Conservation (phyloP, 768 basidiomycete species). For the Boletus tylopilopsis region DNA sequence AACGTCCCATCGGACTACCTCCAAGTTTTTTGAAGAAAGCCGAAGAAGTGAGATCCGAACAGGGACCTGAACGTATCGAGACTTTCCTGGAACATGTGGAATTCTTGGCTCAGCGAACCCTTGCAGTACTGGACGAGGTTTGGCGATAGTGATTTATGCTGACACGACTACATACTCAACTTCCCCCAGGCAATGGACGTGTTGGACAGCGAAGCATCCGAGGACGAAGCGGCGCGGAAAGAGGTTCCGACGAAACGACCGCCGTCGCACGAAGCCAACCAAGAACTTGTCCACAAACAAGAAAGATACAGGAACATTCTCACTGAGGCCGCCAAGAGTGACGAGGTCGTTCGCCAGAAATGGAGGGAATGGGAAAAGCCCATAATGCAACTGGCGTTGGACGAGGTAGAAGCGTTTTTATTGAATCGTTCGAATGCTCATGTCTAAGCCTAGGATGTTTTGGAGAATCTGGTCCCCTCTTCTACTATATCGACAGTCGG, state of each 20-base stretch:
- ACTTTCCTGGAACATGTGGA: conserved; percentile 70
- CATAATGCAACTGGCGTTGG: conserved; percentile 68
- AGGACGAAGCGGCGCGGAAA: conserved; percentile 69
- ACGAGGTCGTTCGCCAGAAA: conserved; percentile 72
- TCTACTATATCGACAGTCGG: conserved; percentile 43
- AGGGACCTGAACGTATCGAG: conserved; percentile 72
- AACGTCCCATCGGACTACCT: conserved; percentile 83
- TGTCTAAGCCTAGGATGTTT: conserved; percentile 44
- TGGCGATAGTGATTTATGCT: conserved; percentile 4
- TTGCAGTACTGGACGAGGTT: conserved; percentile 73
- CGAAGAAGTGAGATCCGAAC: conserved; percentile 74
- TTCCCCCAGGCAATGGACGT: conserved; percentile 73
- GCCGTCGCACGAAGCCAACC: conserved; percentile 79
- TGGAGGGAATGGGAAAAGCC: conserved; percentile 86
- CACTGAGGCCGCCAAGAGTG: conserved; percentile 67
- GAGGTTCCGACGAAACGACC: conserved; percentile 46
- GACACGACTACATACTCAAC: not conserved
- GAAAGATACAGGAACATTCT: conserved; percentile 71
- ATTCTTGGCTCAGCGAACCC: conserved; percentile 58
- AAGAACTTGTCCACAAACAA: conserved; percentile 65
- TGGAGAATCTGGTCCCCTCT: conserved; percentile 68
- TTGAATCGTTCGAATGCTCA: conserved; percentile 3
- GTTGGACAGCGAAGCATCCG: conserved; percentile 85
- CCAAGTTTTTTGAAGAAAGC: conserved; percentile 83
- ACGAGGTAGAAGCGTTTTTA: conserved; percentile 39